Conservation (phyloP, 2,329 filamentous ascomycete species). For the Penicillium glabrum region DNA sequence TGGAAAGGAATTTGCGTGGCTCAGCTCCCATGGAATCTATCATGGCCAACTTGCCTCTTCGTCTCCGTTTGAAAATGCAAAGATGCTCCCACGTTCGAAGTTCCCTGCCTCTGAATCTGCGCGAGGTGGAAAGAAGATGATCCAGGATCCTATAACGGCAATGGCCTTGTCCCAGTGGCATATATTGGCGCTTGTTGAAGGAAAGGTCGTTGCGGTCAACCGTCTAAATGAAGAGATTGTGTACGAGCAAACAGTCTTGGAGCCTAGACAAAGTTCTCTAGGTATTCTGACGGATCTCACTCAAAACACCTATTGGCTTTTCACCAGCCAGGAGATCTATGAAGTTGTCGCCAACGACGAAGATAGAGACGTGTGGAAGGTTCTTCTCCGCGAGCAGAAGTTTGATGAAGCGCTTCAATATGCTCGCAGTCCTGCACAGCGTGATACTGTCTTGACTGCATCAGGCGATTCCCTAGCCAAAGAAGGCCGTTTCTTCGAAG, state of each 20-base stretch:
- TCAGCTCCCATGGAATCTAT: constrained; percentile 81
- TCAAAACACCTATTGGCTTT: constrained; percentile 97
- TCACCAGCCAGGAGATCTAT: constrained; percentile 86
- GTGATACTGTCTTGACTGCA: constrained; percentile 85
- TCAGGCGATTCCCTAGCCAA: constrained; percentile 85
- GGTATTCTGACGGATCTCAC: constrained; percentile 85
- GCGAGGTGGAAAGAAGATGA: constrained; percentile 63
- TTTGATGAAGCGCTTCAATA: constrained; percentile 87
- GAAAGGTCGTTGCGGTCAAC: constrained; percentile 80
- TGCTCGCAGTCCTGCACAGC: constrained; percentile 76
- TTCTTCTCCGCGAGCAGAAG: constrained; percentile 81
- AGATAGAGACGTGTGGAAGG: constrained; percentile 89
- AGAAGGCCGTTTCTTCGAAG: constrained; percentile 80
- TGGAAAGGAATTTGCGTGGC: constrained; percentile 77
- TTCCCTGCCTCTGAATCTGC: constrained; percentile 68
- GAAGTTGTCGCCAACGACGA: constrained; percentile 91
- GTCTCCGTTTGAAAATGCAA: constrained; percentile 73
- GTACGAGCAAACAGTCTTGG: constrained; percentile 83
- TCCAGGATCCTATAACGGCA: constrained; percentile 72
- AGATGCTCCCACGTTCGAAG: constrained; percentile 71
- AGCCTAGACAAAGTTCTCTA: constrained; percentile 75
- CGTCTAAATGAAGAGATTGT: constrained; percentile 81
- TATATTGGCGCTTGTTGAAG: constrained; percentile 78
- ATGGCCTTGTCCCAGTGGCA: constrained; percentile 93
- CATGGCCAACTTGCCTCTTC: constrained; percentile 76